Base-by-base conservation (phyloP, 306 rosid genomes). In the Inga laurina region DNA sequence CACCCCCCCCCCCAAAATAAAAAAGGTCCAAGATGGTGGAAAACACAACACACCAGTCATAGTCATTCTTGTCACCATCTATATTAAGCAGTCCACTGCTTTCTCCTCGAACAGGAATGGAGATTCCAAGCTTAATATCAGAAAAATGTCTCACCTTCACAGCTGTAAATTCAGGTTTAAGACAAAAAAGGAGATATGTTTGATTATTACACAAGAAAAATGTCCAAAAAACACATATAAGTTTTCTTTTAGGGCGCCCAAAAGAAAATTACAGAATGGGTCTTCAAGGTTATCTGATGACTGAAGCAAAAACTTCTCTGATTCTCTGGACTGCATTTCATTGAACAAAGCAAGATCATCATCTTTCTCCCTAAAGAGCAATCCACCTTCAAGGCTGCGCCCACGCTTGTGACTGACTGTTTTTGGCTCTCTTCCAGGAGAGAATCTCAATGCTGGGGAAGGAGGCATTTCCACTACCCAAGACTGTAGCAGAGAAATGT, bases 261-360 rank as follows among this genome's bases (percentile, higher is more conserved):
- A 44, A 65, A 82, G 86, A 83, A 77, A 48, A 84, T 90, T 92
- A 94, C 97, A 80, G 84, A 94, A 88, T 80, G 93, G 59, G 88
- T 89, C 92, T 82, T 94, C 97, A 7, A 92, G 81, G 82, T 89
- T 91, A 89, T 94, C 94, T 0, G 93, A 78, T 6, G 95, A 79
- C 85, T 86, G 94, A 78, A 94, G 93, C 94, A 92, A 86, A 87
- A 94, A 94, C 83, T 24, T 80, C 75, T 90, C 93, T 62, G 81
- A 85, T 82, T 92, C 98, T 59, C 91, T 87, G 65, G 88, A 82
- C 79, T 90, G 94, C 97, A 92, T 89, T 67, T 93, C 97, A 70
- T 76, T 89, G 88, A 93, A 93, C 91, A 93, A 87, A 62, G 91
- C 91, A 73, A 93, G 97, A 88, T 93, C 94, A 1, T 91, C 97